Evolutionary conservation across 2,329 filamentous ascomycete genomes (phyloP), one percentile per base, ranked within the genome.

Genomic region (Stemphylium vesicarium): DNA sequence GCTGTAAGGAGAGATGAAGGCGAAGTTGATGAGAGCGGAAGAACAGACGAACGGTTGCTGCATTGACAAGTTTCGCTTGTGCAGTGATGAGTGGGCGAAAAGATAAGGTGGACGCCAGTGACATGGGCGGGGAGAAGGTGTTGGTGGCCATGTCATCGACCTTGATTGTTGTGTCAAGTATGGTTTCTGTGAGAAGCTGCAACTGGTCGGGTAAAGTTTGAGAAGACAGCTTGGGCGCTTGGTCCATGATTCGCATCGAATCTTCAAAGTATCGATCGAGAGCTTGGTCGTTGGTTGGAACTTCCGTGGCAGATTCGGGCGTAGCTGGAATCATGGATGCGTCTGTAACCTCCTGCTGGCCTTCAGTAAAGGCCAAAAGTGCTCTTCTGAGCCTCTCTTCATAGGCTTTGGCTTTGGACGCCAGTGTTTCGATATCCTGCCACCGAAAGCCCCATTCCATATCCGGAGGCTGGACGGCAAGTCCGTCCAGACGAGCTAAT

Each of bases 11-110:
- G 0, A 98, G 78, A 69, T 98, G 92, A 1, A 84, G 79, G 13
- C 85, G 84, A 4, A 99, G 76, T 9, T 85, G 80, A 68, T 96
- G 90, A 5, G 86, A 81, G 15, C 83, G 83, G 71, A 97, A 96
- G 16, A 98, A 83, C 8, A 96, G 79, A 15, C 85, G 82, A 64
- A 96, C 84, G 52, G 90, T 90, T 47, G 90, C 88, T 26, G 85
- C 85, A 62, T 93, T 95, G 33, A 96, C 82, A 0, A 96, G 78
- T 37, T 86, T 84, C 6, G 91, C 86, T 75, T 98, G 94, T 0
- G 87, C 84, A 8, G 84, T 79, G 13, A 96, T 82, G 13, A 94
- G 80, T 0, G 91, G 89, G 1, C 85, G 86, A 64, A 96, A 89
- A 0, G 91, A 96, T 10, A 96, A 79, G 8, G 89, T 77, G 1